These are phyloP conservation scores for Lentinus brumalis DNA, from an alignment of 768 basidiomycete genomes.

Conservation along the genomic window DNA sequence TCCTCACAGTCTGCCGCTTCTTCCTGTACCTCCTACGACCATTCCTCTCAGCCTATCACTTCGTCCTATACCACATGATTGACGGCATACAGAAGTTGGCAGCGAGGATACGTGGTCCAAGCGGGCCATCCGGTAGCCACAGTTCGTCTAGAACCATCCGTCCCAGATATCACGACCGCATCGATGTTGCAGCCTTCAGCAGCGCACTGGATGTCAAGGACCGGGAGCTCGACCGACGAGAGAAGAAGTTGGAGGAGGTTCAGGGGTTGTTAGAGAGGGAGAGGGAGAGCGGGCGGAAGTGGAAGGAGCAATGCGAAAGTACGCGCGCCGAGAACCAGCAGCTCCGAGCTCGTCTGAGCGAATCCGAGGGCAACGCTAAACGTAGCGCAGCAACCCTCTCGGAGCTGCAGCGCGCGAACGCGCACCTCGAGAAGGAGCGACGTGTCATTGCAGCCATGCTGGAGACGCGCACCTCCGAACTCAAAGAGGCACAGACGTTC, in stretches of 20 bases:
- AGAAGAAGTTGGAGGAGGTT: not conserved
- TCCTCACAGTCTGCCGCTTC: not conserved
- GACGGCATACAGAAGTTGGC: not conserved
- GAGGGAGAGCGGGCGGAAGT: not conserved
- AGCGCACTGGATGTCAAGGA: not conserved
- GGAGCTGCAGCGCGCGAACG: not conserved
- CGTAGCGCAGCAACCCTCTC: not conserved
- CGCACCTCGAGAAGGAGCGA: not conserved
- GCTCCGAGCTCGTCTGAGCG: not conserved
- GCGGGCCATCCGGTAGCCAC: not conserved
- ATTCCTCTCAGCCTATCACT: not conserved
- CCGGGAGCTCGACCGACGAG: not conserved
- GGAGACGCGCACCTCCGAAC: conserved; percentile 44
- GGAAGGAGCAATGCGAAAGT: not conserved
- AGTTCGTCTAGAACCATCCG: not conserved
- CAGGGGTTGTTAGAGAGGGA: not conserved
- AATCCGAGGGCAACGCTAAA: not conserved
- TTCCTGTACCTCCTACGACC: not conserved
- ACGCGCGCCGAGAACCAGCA: not conserved
- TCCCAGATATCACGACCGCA: not conserved
- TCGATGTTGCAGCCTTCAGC: not conserved
- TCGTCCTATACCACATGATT: not conserved
- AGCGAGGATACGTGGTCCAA: not conserved
- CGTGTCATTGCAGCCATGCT: conserved; percentile 14
- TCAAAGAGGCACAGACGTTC: conserved; percentile 50